These are phyloP conservation scores for Ormosia emarginata DNA, from an alignment of 306 rosid genomes.

Conservation along the genomic window DNA sequence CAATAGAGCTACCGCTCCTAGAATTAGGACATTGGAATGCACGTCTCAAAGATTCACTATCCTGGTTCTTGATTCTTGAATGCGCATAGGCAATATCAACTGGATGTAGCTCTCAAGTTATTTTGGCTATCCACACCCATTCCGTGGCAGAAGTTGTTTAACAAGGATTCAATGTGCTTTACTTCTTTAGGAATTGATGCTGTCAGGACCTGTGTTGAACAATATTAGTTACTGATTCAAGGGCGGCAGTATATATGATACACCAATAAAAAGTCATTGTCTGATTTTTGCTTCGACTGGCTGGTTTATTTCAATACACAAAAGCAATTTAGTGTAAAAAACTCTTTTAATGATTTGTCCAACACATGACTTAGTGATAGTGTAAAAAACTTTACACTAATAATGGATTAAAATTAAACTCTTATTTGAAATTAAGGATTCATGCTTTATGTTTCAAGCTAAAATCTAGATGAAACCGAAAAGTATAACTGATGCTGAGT, in stretches of 20 bases:
- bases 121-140: constrained; percentile 36
- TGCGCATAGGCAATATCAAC: constrained; percentile 16
- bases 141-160: constrained; percentile 66
- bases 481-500: not conserved
- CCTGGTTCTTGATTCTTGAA: constrained; percentile 26
- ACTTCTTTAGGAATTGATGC: constrained; percentile 85
- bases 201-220: constrained; percentile 54
- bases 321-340: not conserved
- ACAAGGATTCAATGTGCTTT: constrained; percentile 73
- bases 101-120: constrained; percentile 30
- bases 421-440: not conserved
- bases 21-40: not conserved
- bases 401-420: not conserved
- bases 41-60: not conserved
- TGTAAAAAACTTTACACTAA: not conserved
- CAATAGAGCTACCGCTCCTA: not conserved
- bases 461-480: constrained; percentile 6
- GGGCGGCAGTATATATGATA: not conserved
- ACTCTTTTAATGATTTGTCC: not conserved
- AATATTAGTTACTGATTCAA: not conserved
- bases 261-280: not conserved
- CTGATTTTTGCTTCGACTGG: not conserved
- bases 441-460: not conserved
- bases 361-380: not conserved
- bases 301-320: not conserved